These are phyloP conservation scores for Symbiodinium natans DNA, from an alignment of 73 alveolate genomes.

Conservation along the genomic window DNA sequence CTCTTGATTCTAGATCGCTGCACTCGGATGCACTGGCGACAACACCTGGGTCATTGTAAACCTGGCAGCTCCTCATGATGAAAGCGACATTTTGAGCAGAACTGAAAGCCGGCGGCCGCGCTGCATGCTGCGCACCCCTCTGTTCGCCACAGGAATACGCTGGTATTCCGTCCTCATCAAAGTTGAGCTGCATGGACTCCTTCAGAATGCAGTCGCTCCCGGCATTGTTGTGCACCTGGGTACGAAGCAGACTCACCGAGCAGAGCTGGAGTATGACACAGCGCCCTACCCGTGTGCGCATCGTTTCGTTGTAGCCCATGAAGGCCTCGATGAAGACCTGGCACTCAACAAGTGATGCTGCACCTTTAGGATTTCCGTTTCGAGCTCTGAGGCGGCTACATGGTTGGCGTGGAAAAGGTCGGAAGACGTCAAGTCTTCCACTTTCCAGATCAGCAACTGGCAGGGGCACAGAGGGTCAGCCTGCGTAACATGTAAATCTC, in stretches of 20 bases:
- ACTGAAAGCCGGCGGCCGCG: no score
- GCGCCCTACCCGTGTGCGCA: conserved; percentile 66
- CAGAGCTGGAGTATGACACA: not conserved
- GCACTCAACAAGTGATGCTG: not conserved
- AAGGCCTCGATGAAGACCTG: conserved; percentile 78
- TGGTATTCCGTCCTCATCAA: conserved; percentile 79
- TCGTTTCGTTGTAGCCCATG: conserved; percentile 89
- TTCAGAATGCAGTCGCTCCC: conserved; percentile 79
- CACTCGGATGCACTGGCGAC: no score
- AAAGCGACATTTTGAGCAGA: no score
- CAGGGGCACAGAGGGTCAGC: no score
- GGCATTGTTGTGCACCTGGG: conserved; percentile 90
- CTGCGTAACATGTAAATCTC: not conserved
- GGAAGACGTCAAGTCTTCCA: conserved; percentile 53
- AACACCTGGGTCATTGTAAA: no score
- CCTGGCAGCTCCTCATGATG: no score
- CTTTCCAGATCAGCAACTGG: conserved; percentile 93
- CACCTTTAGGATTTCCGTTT: not conserved
- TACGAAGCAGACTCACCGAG: not conserved
- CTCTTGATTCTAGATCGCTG: no score
- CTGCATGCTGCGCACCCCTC: no score
- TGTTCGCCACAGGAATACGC: no score
- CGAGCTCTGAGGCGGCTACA: not conserved
- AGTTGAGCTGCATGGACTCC: conserved; percentile 82
- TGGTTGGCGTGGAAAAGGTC: conserved; percentile 88